Percentiles rank a stretch among this genome's conserved stretches.
These are phyloP conservation scores for Trypanosoma caninum DNA, from an alignment of 208 protist species.

Conservation along the genomic window DNA sequence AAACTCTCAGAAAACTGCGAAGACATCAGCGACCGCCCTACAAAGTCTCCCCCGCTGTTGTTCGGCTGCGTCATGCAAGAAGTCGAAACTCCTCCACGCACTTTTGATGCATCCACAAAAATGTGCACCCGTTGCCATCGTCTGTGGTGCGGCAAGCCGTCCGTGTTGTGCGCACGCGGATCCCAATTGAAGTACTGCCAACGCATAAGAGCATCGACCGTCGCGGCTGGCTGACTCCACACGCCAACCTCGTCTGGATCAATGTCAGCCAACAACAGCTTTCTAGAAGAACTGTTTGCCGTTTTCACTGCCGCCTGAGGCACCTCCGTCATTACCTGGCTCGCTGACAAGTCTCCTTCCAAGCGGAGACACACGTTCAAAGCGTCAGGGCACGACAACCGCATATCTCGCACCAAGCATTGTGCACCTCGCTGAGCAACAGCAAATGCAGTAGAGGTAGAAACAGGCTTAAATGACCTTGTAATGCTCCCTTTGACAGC, in stretches of 20 bases:
- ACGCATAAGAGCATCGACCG: slow-evolving; percentile 45
- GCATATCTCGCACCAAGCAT: slow-evolving; percentile 23
- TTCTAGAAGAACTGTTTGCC: slow-evolving; percentile 12
- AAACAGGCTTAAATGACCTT: background rate
- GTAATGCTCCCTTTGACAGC: background rate
- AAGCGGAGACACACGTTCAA: slow-evolving; percentile 35
- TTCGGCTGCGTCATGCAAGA: background rate
- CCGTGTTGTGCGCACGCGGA: slow-evolving; percentile 73
- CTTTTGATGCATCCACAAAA: slow-evolving; percentile 65
- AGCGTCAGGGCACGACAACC: slow-evolving; percentile 14
- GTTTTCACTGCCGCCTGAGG: background rate
- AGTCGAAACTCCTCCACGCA: background rate
- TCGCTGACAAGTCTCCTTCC: background rate
- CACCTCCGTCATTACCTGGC: background rate
- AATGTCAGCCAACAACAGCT: slow-evolving; percentile 57
- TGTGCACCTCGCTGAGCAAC: slow-evolving; percentile 13
- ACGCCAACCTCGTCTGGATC: slow-evolving; percentile 58
- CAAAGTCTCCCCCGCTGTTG: background rate
- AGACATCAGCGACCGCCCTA: slow-evolving; percentile 46
- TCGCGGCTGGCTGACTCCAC: slow-evolving; percentile 29
- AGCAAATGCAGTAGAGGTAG: background rate
- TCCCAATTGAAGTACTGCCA: slow-evolving; percentile 79
- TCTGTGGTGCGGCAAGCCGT: slow-evolving; percentile 59
- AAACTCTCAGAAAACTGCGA: slow-evolving; percentile 48
- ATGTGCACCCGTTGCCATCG: slow-evolving; percentile 49